A percentile compares a stretch with the other conserved stretches of the same genome.
Evolutionary conservation across 768 basidiomycete species (phyloP).

Genomic region (Sporobolomyces phaffii): DNA sequence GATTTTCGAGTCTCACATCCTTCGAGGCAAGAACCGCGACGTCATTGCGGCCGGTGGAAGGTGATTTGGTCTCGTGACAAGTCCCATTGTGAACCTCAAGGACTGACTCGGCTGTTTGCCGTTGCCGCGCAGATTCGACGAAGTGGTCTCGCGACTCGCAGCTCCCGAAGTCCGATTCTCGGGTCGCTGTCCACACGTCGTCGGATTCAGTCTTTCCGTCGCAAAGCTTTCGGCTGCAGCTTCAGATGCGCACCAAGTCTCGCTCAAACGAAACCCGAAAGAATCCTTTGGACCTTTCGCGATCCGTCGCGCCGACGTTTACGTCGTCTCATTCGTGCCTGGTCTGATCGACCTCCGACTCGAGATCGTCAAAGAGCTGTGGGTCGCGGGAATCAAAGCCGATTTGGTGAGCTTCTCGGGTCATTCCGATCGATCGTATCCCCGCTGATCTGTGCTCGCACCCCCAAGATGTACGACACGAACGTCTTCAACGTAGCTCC

Average conservation of each 20-base stretch:
- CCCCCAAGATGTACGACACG: constrained; percentile 40
- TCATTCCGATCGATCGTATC: background rate
- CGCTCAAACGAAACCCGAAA: constrained; percentile 27
- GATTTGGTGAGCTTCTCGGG: constrained; percentile 38
- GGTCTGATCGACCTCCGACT: constrained; percentile 42
- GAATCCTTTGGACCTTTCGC: constrained; percentile 39
- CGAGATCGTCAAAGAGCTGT: constrained; percentile 43
- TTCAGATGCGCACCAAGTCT: constrained; percentile 25
- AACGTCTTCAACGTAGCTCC: constrained; percentile 33
- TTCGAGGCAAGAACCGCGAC: constrained; percentile 38
- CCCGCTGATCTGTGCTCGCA: too few relatives aligned
- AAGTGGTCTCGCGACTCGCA: constrained; percentile 41
- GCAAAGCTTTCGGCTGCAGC: constrained; percentile 39
- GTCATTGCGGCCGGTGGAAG: constrained; percentile 44
- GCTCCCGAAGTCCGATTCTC: constrained; percentile 35
- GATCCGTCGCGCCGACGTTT: constrained; percentile 44
- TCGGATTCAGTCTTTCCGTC: constrained; percentile 40
- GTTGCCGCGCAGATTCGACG: constrained; percentile 42
- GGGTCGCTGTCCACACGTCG: constrained; percentile 34
- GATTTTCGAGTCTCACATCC: constrained; percentile 40
- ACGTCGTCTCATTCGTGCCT: constrained; percentile 41
- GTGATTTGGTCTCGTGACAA: constrained; percentile 23
- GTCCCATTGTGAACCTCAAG: too few relatives aligned
- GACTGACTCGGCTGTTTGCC: background rate
- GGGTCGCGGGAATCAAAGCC: constrained; percentile 41